Base-by-base conservation (phyloP, 2,329 filamentous ascomycete genomes). In the Cladorrhinum sp. region DNA sequence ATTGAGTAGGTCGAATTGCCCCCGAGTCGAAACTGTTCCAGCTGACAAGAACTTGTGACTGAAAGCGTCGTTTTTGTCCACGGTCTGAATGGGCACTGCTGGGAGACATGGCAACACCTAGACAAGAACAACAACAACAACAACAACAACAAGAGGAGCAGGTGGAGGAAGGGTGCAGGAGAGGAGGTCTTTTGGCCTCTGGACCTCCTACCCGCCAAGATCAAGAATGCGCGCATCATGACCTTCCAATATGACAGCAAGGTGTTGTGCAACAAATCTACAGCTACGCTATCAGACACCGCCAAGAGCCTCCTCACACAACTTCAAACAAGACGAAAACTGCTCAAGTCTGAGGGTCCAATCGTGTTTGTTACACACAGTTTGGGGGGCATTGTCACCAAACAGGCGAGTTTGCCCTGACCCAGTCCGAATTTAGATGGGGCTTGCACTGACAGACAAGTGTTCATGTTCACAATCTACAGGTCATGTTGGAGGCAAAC, bases 281-380 rank as follows among this genome's bases (percentile, higher is more conserved):
- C 10, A 2, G 45, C 20, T 8, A 32, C 52, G 10, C 22, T 60
- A 5, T 10, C 25, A 51, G 45, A 51, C 24, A 56, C 50, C 12
- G 52, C 58, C 1, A 8, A 22, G 1, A 8, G n/a, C 1, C 18
- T 60, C 7, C 27, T 60, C 13, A 3, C 7, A 2, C 18, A 2
- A 1, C 22, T 60, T 18, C 53, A 48, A n/a, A 22, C 18, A 10
- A 29, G 20, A 29, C 58, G 58, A 12, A 18, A 18, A 29, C n/a
- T 22, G 4, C 23, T 57, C n/a, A 22, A 22, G 2, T 41, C 32
- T 13, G 23, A 29, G 3, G 56, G 53, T 16, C 52, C 58, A 2
- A 52, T 60, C 29, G 53, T 60, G 2, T 60, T 60, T 52, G 49
- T 61, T 13, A 55, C 27, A 7, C 59, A 61, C 50, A 61, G 59